These are phyloP conservation scores for Metschnikowia vanudenii DNA, from an alignment of 805 yeast species.

Conservation along the genomic window DNA sequence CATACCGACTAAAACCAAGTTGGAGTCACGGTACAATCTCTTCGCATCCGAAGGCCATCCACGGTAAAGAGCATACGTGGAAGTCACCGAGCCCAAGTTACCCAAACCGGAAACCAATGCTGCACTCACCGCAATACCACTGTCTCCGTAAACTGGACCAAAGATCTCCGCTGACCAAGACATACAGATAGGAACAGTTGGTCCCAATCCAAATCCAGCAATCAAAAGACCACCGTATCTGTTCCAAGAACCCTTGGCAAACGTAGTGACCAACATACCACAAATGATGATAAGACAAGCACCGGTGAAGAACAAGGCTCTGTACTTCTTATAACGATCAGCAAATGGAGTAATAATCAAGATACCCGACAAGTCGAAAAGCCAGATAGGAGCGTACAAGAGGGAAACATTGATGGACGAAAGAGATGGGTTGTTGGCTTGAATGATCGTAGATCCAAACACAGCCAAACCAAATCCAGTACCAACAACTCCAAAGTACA, in stretches of 20 bases:
- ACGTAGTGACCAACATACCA: constrained; percentile 76
- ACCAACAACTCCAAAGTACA: constrained; percentile 93
- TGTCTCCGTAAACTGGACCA: constrained; percentile 69
- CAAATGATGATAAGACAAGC: constrained; percentile 67
- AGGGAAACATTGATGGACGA: constrained; percentile 69
- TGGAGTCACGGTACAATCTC: constrained; percentile 62
- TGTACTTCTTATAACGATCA: constrained; percentile 57
- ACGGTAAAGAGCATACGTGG: constrained; percentile 79
- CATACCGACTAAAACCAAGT: constrained; percentile 81
- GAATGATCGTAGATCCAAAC: constrained; percentile 76
- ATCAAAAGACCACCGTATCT: constrained; percentile 77
- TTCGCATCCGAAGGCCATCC: constrained; percentile 83
- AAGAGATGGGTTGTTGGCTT: constrained; percentile 58
- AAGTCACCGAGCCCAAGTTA: constrained; percentile 79
- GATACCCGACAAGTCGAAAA: constrained; percentile 77
- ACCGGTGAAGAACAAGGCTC: constrained; percentile 61
- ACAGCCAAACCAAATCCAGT: constrained; percentile 86
- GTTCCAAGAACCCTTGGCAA: constrained; percentile 70
- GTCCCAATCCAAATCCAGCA: constrained; percentile 86
- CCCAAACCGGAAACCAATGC: constrained; percentile 87
- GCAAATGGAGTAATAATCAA: constrained; percentile 75
- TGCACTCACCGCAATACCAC: constrained; percentile 79
- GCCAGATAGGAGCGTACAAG: constrained; percentile 87
- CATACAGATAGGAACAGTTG: constrained; percentile 88
- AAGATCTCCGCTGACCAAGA: constrained; percentile 79